Percentiles rank a stretch among this genome's conserved stretches.
These are phyloP conservation scores for Naegleria gruberi DNA, from an alignment of 208 protist genomes.

Conservation along the genomic window DNA sequence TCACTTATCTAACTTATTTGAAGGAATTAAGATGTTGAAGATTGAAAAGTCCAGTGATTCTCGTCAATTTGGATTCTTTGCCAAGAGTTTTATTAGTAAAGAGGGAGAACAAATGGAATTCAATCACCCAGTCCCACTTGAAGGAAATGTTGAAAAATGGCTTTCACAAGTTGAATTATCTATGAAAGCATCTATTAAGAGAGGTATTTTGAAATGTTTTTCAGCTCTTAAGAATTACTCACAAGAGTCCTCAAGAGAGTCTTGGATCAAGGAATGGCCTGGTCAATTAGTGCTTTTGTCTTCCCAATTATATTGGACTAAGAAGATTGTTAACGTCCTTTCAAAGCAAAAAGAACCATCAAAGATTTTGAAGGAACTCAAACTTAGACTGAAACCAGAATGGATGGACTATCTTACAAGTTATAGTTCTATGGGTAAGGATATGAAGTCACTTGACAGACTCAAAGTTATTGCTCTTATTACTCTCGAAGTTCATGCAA, in stretches of 20 bases:
- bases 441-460: constrained; percentile 77
- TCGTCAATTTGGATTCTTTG: constrained; percentile 50
- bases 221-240: constrained; percentile 57
- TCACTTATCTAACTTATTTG: constrained; percentile 94
- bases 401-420: constrained; percentile 68
- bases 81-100: constrained; percentile 65
- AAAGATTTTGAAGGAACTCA: constrained; percentile 75
- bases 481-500: constrained; percentile 96
- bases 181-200: constrained; percentile 80
- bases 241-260: constrained; percentile 58
- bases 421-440: constrained; percentile 81
- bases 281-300: constrained; percentile 89
- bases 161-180: constrained; percentile 71
- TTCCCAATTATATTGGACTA: constrained; percentile 90
- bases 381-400: constrained; percentile 83
- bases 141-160: constrained; percentile 85
- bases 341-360: constrained; percentile 49
- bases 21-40: constrained; percentile 76
- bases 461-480: constrained; percentile 89
- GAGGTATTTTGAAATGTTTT: constrained; percentile 70
- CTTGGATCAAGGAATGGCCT: constrained; percentile 75
- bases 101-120: constrained; percentile 90
- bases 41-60: constrained; percentile 46
- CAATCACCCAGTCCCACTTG: constrained; percentile 61
- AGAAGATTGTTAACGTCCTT: constrained; percentile 66